Conservation (phyloP, 2,329 filamentous ascomycete genomes). For the Ascochyta fabae region DNA sequence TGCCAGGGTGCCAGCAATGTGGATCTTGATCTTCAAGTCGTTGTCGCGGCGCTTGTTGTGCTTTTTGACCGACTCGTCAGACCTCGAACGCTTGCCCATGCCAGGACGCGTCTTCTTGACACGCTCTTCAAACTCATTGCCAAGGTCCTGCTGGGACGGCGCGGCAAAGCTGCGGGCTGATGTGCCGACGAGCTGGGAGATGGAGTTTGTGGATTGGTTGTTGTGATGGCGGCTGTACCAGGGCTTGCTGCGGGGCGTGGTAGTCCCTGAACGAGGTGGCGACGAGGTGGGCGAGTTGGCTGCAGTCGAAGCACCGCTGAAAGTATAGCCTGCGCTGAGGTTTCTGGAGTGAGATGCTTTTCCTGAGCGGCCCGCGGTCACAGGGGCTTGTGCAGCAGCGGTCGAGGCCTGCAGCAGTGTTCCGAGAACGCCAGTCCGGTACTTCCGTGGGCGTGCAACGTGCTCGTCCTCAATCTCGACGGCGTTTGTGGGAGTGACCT, state of each 20-base stretch:
- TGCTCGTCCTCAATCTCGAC: constrained; percentile 65
- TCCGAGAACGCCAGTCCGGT: constrained; percentile 75
- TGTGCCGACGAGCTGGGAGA: constrained; percentile 54
- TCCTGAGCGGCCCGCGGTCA: constrained; percentile 11
- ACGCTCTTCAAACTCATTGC: constrained; percentile 51
- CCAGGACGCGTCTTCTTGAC: constrained; percentile 48
- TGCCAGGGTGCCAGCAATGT: constrained; percentile 73
- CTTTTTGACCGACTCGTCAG: constrained; percentile 48
- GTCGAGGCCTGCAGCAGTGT: constrained; percentile 66
- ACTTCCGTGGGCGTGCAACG: constrained; percentile 70
- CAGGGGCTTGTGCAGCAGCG: constrained; percentile 21
- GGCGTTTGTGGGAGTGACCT: constrained; percentile 56
- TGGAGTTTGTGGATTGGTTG: constrained; percentile 49
- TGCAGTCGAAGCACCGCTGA: constrained; percentile 44
- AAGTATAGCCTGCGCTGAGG: constrained; percentile 31
- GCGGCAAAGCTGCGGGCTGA: constrained; percentile 52
- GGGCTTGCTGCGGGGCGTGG: constrained; percentile 47
- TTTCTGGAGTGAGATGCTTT: constrained; percentile 30
- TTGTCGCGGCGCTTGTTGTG: constrained; percentile 51
- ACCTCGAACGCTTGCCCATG: constrained; percentile 47
- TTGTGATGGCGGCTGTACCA: constrained; percentile 49
- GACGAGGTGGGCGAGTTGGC: constrained; percentile 48
- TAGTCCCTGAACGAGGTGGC: constrained; percentile 52
- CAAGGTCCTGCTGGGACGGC: constrained; percentile 50
- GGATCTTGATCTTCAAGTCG: constrained; percentile 64